Base-by-base conservation (phyloP, 305 asterid genomes). In the Fraxinus nigra region DNA sequence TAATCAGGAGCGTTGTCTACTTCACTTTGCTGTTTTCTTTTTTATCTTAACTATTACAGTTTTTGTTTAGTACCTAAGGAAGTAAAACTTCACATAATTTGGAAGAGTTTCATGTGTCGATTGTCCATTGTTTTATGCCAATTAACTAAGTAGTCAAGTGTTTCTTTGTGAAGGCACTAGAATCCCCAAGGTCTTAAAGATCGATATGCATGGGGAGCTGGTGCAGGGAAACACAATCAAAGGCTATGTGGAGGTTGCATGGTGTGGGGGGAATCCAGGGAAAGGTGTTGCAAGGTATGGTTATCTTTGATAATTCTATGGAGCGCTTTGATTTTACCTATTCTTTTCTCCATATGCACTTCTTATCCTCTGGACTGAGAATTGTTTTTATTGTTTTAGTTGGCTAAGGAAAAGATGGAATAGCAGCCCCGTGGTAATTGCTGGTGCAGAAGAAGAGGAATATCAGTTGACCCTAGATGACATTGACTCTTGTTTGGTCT, bases 191-290 rank as follows among this genome's bases (percentile, higher is more conserved):
- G 96, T 95, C 82, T 87, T 97, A 84, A 97, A 92, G 91, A 91
- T 91, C 83, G 95, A 93, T 75, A 92, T 90, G 54, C 88, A 84
- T 77, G 98, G 99, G 79, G 97, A 95, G 76, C 90, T 97, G 81
- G 91, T 97, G 73, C 98, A 97, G 84, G 99, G 99, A 84, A 93
- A 90, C 87, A 87, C 88, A 79, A 82, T 93, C 77, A 89, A 87
- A 85, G 99, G 99, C 83, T 83, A 82, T 83, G 91, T 89, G 79
- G 97, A 92, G 88, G 93, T 95, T 85, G 98, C 98, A 82, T 97
- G 99, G 98, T 97, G 99, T 79, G 98, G 99, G 79, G 99, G 98
- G 76, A 92, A 95, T 82, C 97, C 98, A 5, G 99, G 93, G 78
- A 95, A 91, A 91, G 97, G 97, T 80, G 97, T 97, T 91, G 89